These are phyloP conservation scores for Solanum lycopersicoides DNA, from an alignment of 257 asterid genomes.

Conservation along the genomic window DNA sequence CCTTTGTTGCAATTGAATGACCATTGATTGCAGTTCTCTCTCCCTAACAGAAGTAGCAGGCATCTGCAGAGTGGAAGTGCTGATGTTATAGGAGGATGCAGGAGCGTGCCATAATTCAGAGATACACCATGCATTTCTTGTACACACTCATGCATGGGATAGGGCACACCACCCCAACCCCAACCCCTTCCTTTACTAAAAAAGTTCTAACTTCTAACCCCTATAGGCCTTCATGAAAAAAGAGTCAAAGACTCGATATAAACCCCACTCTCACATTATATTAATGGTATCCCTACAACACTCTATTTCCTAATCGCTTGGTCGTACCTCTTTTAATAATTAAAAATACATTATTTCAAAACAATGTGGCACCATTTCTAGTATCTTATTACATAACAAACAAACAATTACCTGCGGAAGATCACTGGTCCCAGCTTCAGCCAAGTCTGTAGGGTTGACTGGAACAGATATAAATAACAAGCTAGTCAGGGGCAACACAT, in stretches of 20 bases:
- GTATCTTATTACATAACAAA: background rate
- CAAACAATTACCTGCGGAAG: conserved; percentile 44
- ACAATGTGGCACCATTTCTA: background rate
- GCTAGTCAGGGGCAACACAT: background rate
- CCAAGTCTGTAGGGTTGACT: conserved; percentile 45
- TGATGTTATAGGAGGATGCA: background rate
- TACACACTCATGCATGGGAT: background rate
- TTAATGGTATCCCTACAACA: background rate
- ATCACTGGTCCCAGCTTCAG: conserved; percentile 52
- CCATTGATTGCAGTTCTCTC: conserved; percentile 68
- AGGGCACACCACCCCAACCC: background rate
- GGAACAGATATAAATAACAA: conserved; percentile 5
- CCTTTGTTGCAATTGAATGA: conserved; percentile 90
- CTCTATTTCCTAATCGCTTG: background rate
- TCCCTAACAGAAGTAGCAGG: conserved; percentile 38
- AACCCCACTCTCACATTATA: background rate
- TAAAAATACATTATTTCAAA: background rate
- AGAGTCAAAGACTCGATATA: background rate
- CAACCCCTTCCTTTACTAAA: background rate
- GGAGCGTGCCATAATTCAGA: background rate
- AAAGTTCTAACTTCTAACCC: background rate
- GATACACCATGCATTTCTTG: background rate
- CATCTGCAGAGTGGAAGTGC: conserved; percentile 19
- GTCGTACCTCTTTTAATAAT: background rate
- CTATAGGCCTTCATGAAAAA: background rate